Percentiles rank a stretch among this genome's conserved stretches.
These are phyloP conservation scores for Trametopsis cervina DNA, from an alignment of 768 basidiomycete genomes.

Conservation along the genomic window DNA sequence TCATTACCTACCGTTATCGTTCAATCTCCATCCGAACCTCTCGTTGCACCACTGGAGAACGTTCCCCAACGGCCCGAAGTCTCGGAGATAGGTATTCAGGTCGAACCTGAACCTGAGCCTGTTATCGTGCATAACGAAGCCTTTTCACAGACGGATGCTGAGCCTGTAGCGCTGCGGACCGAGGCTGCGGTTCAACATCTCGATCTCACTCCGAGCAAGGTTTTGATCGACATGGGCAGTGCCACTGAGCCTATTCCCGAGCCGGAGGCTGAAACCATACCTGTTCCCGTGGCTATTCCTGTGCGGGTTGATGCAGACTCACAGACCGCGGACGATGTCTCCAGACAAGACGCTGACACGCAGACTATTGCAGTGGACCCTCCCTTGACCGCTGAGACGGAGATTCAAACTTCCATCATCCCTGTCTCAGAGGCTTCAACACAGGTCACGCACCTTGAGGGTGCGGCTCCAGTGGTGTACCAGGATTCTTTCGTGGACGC, in stretches of 20 bases:
- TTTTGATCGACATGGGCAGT: conserved; percentile 13
- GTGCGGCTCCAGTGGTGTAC: not conserved
- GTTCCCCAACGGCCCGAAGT: conserved; percentile 22
- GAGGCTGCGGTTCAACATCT: conserved; percentile 50
- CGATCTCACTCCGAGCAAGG: conserved; percentile 16
- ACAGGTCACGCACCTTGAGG: conserved; percentile 12
- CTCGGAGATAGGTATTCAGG: conserved; percentile 28
- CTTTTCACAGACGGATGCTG: conserved; percentile 27
- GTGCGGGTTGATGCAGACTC: conserved; percentile 13
- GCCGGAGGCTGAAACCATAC: conserved; percentile 2
- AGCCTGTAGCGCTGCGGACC: conserved; percentile 22
- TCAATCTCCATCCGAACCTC: conserved; percentile 12
- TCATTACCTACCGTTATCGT: conserved; percentile 18
- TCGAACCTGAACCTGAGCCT: conserved; percentile 22
- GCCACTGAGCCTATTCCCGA: conserved; percentile 21
- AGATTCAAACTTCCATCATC: conserved; percentile 16
- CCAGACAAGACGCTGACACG: not conserved
- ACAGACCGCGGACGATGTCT: conserved; percentile 8
- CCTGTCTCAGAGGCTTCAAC: conserved; percentile 12
- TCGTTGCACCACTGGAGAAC: conserved; percentile 3
- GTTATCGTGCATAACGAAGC: conserved; percentile 18
- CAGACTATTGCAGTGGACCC: not conserved
- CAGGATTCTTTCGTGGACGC: conserved; percentile 10
- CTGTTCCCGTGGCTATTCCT: not conserved
- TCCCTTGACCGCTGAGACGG: conserved; percentile 17